Percentiles rank a stretch among this genome's conserved stretches.
These are phyloP conservation scores for Geoglossum glabrum DNA, from an alignment of 495 filamentous ascomycete genomes.

Conservation along the genomic window DNA sequence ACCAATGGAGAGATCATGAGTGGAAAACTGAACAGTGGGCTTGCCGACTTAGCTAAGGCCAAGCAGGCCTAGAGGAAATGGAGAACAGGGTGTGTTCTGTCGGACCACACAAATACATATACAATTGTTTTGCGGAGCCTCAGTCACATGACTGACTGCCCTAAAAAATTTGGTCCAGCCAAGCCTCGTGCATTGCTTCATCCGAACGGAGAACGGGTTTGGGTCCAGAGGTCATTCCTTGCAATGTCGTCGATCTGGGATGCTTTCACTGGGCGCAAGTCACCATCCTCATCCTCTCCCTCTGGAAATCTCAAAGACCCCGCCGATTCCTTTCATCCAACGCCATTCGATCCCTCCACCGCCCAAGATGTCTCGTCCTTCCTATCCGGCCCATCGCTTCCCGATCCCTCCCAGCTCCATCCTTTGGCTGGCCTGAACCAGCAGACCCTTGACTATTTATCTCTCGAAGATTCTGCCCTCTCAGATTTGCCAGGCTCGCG, in stretches of 20 bases:
- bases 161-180: neutral
- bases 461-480: conserved; percentile 77
- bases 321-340: conserved; percentile 29
- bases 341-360: conserved; percentile 44
- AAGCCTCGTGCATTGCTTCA: neutral
- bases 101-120: too few relatives aligned
- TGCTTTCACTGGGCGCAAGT: conserved; percentile 65
- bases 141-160: neutral
- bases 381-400: conserved; percentile 42
- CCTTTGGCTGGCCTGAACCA: conserved; percentile 88
- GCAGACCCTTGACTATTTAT: conserved; percentile 78
- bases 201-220: neutral
- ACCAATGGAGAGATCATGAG: too few relatives aligned
- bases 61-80: too few relatives aligned
- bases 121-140: neutral
- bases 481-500: conserved; percentile 72
- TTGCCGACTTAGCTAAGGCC: too few relatives aligned
- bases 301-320: conserved; percentile 16
- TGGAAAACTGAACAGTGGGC: too few relatives aligned
- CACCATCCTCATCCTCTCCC: conserved; percentile 20
- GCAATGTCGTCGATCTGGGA: conserved; percentile 54
- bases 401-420: conserved; percentile 74
- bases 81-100: too few relatives aligned
- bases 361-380: conserved; percentile 68
- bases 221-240: neutral